Evolutionary conservation across 148 eudicot species (phyloP), one percentile per base, ranked within the genome.

Genomic region (Rheum nobile): DNA sequence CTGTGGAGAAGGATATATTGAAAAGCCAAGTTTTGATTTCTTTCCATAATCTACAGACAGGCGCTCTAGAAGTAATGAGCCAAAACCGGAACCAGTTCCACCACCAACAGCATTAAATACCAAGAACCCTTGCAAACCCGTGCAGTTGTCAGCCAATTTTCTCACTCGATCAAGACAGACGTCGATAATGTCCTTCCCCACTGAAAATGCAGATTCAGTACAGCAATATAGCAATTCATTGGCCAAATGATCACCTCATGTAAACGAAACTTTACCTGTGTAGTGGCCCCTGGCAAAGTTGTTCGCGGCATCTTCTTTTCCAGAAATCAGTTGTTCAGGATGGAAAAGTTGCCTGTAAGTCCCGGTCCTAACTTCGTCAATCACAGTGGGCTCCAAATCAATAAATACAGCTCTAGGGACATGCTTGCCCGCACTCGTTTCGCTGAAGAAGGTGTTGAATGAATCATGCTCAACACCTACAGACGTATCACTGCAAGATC

Each of bases 381-480:
- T 43, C n/a, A 71, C 73, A 24, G 73, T 71, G 73, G 73, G 73
- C 73, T 71, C 73, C 50, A 71, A 71, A 71, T 71, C 73, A 42
- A 71, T 28, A 41, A 71, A 71, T 2, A 71, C 31, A 24, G 73
- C 47, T 38, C 73, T 71, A 41, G 73, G 73, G 2, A 71, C 73
- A 22, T 71, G 73, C 73, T 71, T 71, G 29, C 73, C 73, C 17
- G 73, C 73, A 22, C 73, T 42, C 8, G 73, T 71, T 43, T 71
- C 73, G 9, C 73, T 71, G 73, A 71, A 71, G 47, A 71, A 71
- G 73, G 73, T 71, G 41, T 71, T 71, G 73, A 71, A 71, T 38
- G 73, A 71, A 71, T 71, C 73, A 41, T 71, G 73, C 50, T 71
- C 73, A 11, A 28, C 28, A 41, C 73, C 73, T 39, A 71, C 46